Conservation (phyloP, 2,329 filamentous ascomycete species). For the Reticulascus tulasneorum region DNA sequence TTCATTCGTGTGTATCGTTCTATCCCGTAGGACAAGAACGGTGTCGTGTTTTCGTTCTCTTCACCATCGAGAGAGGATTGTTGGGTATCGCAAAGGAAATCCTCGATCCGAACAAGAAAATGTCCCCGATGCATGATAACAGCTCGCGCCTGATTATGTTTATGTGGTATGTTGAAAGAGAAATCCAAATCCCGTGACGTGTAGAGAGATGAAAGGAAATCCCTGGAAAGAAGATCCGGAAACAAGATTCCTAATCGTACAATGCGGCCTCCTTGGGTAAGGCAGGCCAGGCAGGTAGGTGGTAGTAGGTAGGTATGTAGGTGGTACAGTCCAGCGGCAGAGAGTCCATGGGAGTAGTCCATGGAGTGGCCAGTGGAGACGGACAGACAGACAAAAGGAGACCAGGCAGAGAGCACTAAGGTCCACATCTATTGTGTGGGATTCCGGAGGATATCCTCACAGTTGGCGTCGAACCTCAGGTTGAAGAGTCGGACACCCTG, state of each 20-base stretch:
- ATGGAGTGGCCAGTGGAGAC: background rate
- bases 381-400: conserved; percentile 8
- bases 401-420: conserved; percentile 10
- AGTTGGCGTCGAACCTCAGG: conserved; percentile 93
- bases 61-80: conserved; percentile 5
- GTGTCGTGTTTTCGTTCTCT: conserved; percentile 7
- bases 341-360: too few species aligned
- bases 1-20: conserved; percentile 12
- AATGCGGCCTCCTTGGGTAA: conserved; percentile 10
- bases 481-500: conserved; percentile 82
- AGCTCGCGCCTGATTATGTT: conserved; percentile 16
- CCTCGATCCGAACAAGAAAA: conserved; percentile 6
- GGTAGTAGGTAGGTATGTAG: conserved; percentile 4
- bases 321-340: conserved; percentile 2
- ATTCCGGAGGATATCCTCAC: conserved; percentile 75
- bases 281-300: too few species aligned
- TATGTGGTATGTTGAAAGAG: conserved; percentile 13
- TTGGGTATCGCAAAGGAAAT: conserved; percentile 16
- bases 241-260: conserved; percentile 14
- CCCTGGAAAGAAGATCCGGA: conserved; percentile 11
- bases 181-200: conserved; percentile 9
- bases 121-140: conserved; percentile 12
- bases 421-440: conserved; percentile 44
- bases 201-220: conserved; percentile 10
- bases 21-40: too few species aligned